phyloP scores from a whole-genome alignment of 495 filamentous ascomycete genomes.

The Annulohypoxylon bovei region DNA sequence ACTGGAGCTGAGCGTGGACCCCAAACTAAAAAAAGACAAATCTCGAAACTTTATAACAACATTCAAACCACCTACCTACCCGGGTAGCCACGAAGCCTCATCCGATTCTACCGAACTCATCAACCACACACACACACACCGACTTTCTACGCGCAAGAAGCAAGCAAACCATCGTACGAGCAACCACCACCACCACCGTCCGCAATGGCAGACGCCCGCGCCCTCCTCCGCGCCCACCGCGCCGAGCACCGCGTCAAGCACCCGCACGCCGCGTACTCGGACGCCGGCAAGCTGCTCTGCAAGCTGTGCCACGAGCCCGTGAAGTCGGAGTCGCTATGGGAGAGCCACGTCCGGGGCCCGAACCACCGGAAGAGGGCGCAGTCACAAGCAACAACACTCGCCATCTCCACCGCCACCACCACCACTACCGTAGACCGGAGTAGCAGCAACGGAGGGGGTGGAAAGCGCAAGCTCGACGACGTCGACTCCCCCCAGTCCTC shows the following conservation, averaged over 20 bases:
- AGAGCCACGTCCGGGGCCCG: constrained; percentile 61
- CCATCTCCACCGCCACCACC: not conserved
- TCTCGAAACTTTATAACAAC: not conserved
- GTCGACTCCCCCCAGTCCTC: constrained; percentile 48
- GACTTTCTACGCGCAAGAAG: not conserved
- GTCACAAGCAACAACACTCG: not conserved
- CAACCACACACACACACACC: not conserved
- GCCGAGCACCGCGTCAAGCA: constrained; percentile 77
- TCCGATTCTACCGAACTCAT: not conserved
- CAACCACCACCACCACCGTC: not conserved
- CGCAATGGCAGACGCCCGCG: constrained; percentile 83
- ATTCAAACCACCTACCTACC: not conserved
- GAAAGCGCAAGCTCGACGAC: constrained; percentile 56
- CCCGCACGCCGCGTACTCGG: constrained; percentile 69
- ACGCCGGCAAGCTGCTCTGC: constrained; percentile 68
- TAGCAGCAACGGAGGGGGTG: not conserved
- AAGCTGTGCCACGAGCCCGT: constrained; percentile 66
- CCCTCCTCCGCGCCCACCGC: constrained; percentile 83
- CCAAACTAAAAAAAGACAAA: constrained; percentile 4
- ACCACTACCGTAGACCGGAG: not conserved
- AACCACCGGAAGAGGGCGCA: constrained; percentile 57
- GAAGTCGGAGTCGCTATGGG: constrained; percentile 71
- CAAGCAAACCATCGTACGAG: not conserved
- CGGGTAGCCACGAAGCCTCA: not conserved
- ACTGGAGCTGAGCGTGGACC: not conserved